A percentile compares a stretch with the other conserved stretches of the same genome.
phyloP scores from a whole-genome alignment of 2,329 filamentous ascomycete species.

The Colletotrichum zoysiae region DNA sequence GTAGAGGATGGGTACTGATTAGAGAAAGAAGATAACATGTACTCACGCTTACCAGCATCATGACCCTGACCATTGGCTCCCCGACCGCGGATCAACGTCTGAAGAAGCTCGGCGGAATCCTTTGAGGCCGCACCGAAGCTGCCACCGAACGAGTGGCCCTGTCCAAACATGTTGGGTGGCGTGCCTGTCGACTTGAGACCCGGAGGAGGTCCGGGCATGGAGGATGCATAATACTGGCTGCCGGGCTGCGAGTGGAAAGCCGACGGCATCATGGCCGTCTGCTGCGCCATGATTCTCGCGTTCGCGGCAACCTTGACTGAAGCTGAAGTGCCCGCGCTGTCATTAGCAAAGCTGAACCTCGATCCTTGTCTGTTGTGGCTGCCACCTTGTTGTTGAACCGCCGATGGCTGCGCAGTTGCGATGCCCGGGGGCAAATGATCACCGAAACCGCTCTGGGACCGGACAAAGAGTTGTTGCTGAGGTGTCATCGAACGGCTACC shows the following conservation, averaged over 20 bases:
- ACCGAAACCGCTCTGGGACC: slow-evolving; percentile 70
- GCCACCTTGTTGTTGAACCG: slow-evolving; percentile 70
- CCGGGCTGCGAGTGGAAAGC: slow-evolving; percentile 70
- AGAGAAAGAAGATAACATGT: slow-evolving; percentile 92
- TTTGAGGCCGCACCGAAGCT: slow-evolving; percentile 77
- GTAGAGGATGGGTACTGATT: slow-evolving; percentile 87
- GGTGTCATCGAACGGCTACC: slow-evolving; percentile 82
- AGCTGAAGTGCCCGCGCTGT: slow-evolving; percentile 71
- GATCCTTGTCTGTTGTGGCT: slow-evolving; percentile 87
- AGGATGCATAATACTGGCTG: slow-evolving; percentile 83
- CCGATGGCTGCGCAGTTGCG: slow-evolving; percentile 62
- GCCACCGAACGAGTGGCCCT: slow-evolving; percentile 85
- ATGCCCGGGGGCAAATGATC: slow-evolving; percentile 73
- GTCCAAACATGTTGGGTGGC: slow-evolving; percentile 93
- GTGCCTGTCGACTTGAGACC: slow-evolving; percentile 96
- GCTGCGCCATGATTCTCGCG: slow-evolving; percentile 84
- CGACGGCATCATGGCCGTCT: slow-evolving; percentile 87
- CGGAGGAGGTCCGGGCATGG: slow-evolving; percentile 92
- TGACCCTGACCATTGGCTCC: slow-evolving; percentile 78
- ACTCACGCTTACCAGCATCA: slow-evolving; percentile 98
- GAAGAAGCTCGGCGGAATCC: slow-evolving; percentile 81
- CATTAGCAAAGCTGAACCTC: slow-evolving; percentile 88
- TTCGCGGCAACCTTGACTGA: slow-evolving; percentile 84
- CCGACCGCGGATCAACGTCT: slow-evolving; percentile 82
- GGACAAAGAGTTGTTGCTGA: slow-evolving; percentile 79